phyloP scores from a whole-genome alignment of 345 rosid genomes.

The Tarenaya hassleriana region DNA sequence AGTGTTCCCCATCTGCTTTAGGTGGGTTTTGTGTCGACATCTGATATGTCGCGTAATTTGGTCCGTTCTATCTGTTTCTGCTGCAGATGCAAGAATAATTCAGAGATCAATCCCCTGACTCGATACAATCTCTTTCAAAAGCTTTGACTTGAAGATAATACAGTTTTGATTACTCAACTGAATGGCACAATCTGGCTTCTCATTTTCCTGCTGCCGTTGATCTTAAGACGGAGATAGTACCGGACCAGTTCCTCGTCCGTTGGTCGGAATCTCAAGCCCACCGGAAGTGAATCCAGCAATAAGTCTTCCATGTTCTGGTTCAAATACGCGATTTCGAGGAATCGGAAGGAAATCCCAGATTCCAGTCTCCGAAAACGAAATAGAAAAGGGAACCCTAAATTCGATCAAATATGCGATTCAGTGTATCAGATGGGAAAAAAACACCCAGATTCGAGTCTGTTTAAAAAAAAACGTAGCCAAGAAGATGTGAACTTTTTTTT shows the following conservation, averaged over 20 bases:
- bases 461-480: constrained; percentile 17
- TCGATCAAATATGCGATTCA: constrained; percentile 21
- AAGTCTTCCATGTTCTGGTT: constrained; percentile 40
- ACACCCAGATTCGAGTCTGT: constrained; percentile 13
- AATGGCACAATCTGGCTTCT: too few species aligned
- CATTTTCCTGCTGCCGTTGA: constrained; percentile 16
- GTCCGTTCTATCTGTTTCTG: too few species aligned
- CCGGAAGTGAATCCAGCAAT: constrained; percentile 55
- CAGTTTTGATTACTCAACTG: too few species aligned
- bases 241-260: constrained; percentile 20
- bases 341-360: constrained; percentile 6
- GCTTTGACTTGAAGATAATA: too few species aligned
- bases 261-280: not conserved
- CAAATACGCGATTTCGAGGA: constrained; percentile 22
- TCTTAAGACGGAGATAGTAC: constrained; percentile 26
- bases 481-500: constrained; percentile 2
- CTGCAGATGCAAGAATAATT: too few species aligned
- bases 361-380: constrained; percentile 16
- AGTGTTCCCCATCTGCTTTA: too few species aligned
- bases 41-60: too few species aligned
- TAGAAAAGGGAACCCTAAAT: not conserved
- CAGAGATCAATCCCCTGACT: too few species aligned
- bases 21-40: too few species aligned
- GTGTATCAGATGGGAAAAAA: constrained; percentile 12
- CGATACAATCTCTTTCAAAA: too few species aligned